Base-by-base conservation (phyloP, 331 rosid genomes). In the Spiraea crenata region DNA sequence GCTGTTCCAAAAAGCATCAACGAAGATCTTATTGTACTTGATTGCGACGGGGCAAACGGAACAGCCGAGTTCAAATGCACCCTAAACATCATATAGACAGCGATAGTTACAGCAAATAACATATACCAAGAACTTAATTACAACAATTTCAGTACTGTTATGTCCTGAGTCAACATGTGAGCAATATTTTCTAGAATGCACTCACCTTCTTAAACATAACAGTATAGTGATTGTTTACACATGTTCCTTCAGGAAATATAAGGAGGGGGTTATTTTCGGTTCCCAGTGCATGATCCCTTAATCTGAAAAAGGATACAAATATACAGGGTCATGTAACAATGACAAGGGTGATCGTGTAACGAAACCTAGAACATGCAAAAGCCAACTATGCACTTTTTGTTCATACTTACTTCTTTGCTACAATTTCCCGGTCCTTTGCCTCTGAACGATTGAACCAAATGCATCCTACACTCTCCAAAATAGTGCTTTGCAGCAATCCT, bases 1-100 rank as follows among this genome's bases (percentile, higher is more conserved):
- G 87, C 99, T 95, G 78, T 95, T 95, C 99, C 99, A 95, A 61
- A 93, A 91, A 37, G 99, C 99, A 82, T 93, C 99, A 2, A 93
- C 99, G 20, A 95, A 95, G 71, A 95, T 91, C 80, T 95, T 95
- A 71, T 95, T 95, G 89, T 91, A 95, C 86, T 95, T 95, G 77
- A 95, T 91, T 67, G 99, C 97, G 37, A 95, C 51, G 14, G 96
- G 99, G 83, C 99, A 95, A 81, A 95, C 96, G 47, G 92, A 86
- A 78, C 91, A 87, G 79, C 85, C 99, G 66, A 95, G 99, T 78
- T 95, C 99, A 81, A 95, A 95, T 65, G 99, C 97, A 83, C 99
- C 99, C 97, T 93, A 78, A 63, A 77, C 59, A 74, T 76, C 73
- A 69, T 56, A 13, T 25, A 75, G 61, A 71, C 45, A 66, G 52